Evolutionary conservation across 1,284 basidiomycete species (phyloP), one percentile per base, ranked within the genome.

Genomic region (Ustilago esculenta): DNA sequence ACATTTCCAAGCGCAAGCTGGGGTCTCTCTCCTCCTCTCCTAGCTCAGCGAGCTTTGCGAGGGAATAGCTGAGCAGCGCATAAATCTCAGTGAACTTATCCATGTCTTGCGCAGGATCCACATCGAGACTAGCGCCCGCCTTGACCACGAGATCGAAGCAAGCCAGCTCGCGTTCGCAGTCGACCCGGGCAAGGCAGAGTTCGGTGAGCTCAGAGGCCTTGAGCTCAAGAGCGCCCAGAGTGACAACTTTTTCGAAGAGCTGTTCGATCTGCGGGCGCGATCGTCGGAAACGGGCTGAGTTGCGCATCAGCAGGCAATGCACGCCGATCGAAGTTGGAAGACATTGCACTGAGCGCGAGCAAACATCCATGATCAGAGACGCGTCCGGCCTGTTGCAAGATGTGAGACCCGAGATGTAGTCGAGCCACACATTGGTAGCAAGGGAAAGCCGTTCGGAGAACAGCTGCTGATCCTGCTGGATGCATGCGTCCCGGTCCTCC

Each of bases 21-120:
- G 43, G 17, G 21, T 79, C 78, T 8, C 48, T 46, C 34, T 70
- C 56, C 6, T 39, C 36, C 1, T 44, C 30, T 6, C 48, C 49
- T 8, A 66, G 33, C 29, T 56, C 52, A 9, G 48, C 60, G 12
- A 63, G 29, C 11, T 70, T 53, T 12, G 48, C 49, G 12, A 79
- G 56, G 1, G 65, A 50, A 29, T 72, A 70, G 24, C 55, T 53
- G 20, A 76, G 47, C 23, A 79, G 44, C 25, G 71, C 77, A 29
- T 72, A 81, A 20, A 81, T 49, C 32, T 71, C 65, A 51, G 72
- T 72, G 52, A 80, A 81, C 25, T 63, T 68, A 7, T 78, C 75
- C 35, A 76, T 45, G 41, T 78, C 67, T 0, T 48, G 27, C 20
- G 73, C 70, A 14, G 68, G 50, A 17, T 68, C 58, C 10, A 56